Evolutionary conservation across 2,329 filamentous ascomycete genomes (phyloP).

Genomic region (Fusarium mexicanum): DNA sequence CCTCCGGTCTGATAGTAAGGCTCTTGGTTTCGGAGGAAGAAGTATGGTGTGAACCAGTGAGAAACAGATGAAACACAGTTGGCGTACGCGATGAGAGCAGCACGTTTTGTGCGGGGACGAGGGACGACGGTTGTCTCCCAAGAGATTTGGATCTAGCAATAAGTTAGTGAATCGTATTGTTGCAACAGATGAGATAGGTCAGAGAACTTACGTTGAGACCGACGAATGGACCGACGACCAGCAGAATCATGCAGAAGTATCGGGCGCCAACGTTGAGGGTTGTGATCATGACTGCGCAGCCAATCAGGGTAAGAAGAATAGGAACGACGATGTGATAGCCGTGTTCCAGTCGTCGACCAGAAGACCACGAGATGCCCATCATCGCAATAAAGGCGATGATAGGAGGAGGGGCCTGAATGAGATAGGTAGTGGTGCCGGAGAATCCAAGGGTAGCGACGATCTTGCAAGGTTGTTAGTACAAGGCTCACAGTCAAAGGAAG

Average conservation of each 20-base stretch:
- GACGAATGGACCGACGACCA: slow-evolving; percentile 51
- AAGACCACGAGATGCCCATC: slow-evolving; percentile 51
- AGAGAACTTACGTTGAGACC: slow-evolving; percentile 47
- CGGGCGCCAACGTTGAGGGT: slow-evolving; percentile 53
- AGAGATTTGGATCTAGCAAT: slow-evolving; percentile 44
- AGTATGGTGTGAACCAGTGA: slow-evolving; percentile 56
- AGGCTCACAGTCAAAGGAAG: fast-evolving
- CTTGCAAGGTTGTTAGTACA: neutral
- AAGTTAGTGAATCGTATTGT: fast-evolving
- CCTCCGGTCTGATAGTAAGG: slow-evolving; percentile 46
- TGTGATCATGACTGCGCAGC: slow-evolving; percentile 54
- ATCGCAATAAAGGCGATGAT: slow-evolving; percentile 54
- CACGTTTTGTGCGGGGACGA: slow-evolving; percentile 52
- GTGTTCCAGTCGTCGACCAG: slow-evolving; percentile 50
- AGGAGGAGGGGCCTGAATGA: slow-evolving; percentile 54
- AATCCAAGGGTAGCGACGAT: slow-evolving; percentile 46
- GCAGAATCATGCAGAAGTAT: slow-evolving; percentile 55
- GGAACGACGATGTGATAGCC: slow-evolving; percentile 54
- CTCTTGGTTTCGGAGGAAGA: slow-evolving; percentile 46
- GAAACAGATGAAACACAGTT: slow-evolving; percentile 52
- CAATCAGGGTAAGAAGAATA: slow-evolving; percentile 49
- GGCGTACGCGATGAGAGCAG: slow-evolving; percentile 54
- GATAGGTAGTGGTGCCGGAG: slow-evolving; percentile 46
- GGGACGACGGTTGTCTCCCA: slow-evolving; percentile 56
- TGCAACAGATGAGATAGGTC: fast-evolving